These are phyloP conservation scores for Pseudonectria foliicola DNA, from an alignment of 2,329 filamentous ascomycete species.

Conservation along the genomic window DNA sequence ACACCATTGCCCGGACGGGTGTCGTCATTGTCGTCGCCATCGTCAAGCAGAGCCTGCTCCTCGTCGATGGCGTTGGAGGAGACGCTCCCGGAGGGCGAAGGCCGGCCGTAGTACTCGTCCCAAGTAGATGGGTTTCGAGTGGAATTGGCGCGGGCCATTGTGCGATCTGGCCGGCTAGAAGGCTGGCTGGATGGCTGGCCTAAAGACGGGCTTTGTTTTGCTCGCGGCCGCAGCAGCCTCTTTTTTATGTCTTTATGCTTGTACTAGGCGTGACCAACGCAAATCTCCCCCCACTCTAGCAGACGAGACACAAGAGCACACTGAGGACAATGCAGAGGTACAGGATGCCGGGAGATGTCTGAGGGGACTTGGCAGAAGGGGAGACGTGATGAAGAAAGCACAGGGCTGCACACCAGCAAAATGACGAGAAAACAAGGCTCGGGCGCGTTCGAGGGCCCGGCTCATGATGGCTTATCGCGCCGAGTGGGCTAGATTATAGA, in stretches of 20 bases:
- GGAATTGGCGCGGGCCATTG: slow-evolving; percentile 18
- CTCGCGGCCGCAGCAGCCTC: not conserved
- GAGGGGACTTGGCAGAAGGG: not conserved
- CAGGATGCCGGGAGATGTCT: not conserved
- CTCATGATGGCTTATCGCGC: too few species aligned
- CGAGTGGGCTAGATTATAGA: too few species aligned
- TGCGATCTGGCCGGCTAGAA: slow-evolving; percentile 3
- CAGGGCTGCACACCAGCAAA: not conserved
- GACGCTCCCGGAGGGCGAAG: slow-evolving; percentile 36
- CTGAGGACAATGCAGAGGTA: not conserved
- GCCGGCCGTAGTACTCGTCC: slow-evolving; percentile 39
- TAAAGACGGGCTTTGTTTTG: not conserved
- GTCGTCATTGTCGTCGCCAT: slow-evolving; percentile 27
- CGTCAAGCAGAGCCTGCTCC: slow-evolving; percentile 39
- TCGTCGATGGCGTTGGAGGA: slow-evolving; percentile 37
- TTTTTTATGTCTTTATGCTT: not conserved
- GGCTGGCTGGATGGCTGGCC: not conserved
- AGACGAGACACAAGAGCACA: too few species aligned
- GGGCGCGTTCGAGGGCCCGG: too few species aligned
- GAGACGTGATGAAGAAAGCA: not conserved
- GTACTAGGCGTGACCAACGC: not conserved
- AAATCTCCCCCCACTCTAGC: too few species aligned
- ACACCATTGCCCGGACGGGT: slow-evolving; percentile 20
- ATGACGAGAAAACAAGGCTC: not conserved
- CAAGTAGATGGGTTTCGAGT: slow-evolving; percentile 35